A percentile compares a stretch with the other conserved stretches of the same genome.
These are phyloP conservation scores for Metarhizium sp. DNA, from an alignment of 2,329 filamentous ascomycete species.

Conservation along the genomic window DNA sequence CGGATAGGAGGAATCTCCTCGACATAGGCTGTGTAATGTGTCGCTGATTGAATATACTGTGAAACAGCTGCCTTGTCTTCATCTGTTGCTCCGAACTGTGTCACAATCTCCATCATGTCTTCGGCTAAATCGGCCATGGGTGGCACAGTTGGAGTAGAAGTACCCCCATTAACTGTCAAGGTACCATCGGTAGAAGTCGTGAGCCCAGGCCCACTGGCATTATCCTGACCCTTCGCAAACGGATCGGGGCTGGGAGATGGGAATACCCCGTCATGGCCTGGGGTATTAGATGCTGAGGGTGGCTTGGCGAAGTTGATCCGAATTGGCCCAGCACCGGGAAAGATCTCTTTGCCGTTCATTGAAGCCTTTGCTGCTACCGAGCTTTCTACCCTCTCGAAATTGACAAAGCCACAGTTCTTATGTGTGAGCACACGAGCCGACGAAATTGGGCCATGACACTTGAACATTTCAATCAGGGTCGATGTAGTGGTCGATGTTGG, in stretches of 20 bases:
- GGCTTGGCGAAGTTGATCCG: constrained; percentile 97
- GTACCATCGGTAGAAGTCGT: constrained; percentile 22
- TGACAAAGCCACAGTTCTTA: constrained; percentile 98
- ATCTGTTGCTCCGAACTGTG: constrained; percentile 75
- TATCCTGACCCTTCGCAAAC: constrained; percentile 50
- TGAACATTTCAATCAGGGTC: constrained; percentile 90
- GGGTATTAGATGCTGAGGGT: constrained; percentile 79
- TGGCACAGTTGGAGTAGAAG: constrained; percentile 54
- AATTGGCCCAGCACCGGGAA: constrained; percentile 89
- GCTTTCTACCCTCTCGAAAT: constrained; percentile 86
- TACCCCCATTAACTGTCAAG: background rate
- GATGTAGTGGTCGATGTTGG: constrained; percentile 94
- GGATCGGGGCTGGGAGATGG: constrained; percentile 88
- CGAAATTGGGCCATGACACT: constrained; percentile 81
- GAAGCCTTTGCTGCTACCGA: constrained; percentile 79
- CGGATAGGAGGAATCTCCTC: constrained; percentile 83
- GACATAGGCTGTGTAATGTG: constrained; percentile 61
- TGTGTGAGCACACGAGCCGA: constrained; percentile 91
- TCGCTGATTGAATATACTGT: constrained; percentile 64
- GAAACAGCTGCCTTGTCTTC: constrained; percentile 69
- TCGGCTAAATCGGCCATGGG: constrained; percentile 67
- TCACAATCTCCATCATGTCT: constrained; percentile 79
- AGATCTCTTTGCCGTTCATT: constrained; percentile 96
- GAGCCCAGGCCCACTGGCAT: constrained; percentile 24
- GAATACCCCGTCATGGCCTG: constrained; percentile 78